A percentile compares a stretch with the other conserved stretches of the same genome.
Evolutionary conservation across 371 early-diverging fungal species (phyloP).

Genomic region (Saksenaea oblongispora): DNA sequence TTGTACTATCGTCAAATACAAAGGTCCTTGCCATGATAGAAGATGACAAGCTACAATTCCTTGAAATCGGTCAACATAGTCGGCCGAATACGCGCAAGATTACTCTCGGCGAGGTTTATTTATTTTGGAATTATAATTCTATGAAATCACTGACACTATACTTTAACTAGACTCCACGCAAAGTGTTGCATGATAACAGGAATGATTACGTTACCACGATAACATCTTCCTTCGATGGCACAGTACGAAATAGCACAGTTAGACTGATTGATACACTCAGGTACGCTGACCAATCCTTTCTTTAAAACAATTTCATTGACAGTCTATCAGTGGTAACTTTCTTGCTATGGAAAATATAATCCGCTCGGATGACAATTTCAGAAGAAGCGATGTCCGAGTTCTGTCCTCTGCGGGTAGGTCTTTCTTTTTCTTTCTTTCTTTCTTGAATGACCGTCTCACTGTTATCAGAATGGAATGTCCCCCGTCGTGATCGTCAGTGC

Average conservation of each 20-base stretch:
- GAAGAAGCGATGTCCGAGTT: constrained; percentile 15
- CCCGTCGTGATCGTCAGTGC: constrained; percentile 24
- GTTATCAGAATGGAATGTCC: constrained; percentile 36
- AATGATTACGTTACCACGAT: constrained; percentile 15
- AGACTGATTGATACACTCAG: constrained; percentile 16
- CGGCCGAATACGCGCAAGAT: constrained; percentile 18
- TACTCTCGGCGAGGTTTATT: constrained; percentile 24
- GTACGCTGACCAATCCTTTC: constrained; percentile 5
- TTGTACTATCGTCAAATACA: neutral
- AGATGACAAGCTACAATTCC: constrained; percentile 24
- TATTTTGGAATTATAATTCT: neutral
- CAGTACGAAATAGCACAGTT: constrained; percentile 16
- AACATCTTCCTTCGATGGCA: constrained; percentile 6
- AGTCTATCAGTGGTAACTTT: constrained; percentile 13
- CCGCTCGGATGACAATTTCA: constrained; percentile 11
- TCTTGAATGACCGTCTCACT: neutral
- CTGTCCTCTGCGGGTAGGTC: constrained; percentile 24
- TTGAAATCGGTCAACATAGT: constrained; percentile 5
- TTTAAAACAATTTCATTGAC: neutral
- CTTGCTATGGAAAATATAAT: constrained; percentile 16
- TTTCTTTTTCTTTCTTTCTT: neutral
- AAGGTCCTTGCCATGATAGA: constrained; percentile 21
- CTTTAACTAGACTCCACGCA: constrained; percentile 22
- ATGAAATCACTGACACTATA: neutral
- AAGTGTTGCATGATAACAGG: constrained; percentile 17